Percentiles rank a stretch among this genome's conserved stretches.
These are phyloP conservation scores for Fusarium burgessii DNA, from an alignment of 2,329 filamentous ascomycete species.

Conservation along the genomic window DNA sequence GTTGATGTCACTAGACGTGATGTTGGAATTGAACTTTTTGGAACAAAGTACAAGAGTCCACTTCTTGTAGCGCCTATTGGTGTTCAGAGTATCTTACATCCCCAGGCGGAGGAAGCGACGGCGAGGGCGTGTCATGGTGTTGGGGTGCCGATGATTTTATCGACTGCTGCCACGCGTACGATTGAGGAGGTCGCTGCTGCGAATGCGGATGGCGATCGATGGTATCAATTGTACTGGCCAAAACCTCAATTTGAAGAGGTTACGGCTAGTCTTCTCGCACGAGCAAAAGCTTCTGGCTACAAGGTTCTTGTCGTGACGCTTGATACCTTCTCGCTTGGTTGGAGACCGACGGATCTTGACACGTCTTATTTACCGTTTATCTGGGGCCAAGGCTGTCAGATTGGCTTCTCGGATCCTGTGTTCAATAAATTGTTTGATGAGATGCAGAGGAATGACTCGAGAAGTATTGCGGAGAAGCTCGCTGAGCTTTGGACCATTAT, in stretches of 20 bases:
- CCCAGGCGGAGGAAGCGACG: conserved; percentile 72
- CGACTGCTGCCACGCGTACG: conserved; percentile 70
- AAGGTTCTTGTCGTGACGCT: conserved; percentile 77
- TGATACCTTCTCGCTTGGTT: conserved; percentile 76
- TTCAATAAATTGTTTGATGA: conserved; percentile 56
- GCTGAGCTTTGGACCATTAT: conserved; percentile 37
- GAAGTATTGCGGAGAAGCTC: conserved; percentile 20
- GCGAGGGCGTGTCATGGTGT: conserved; percentile 71
- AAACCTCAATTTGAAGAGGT: conserved; percentile 72
- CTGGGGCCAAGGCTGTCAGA: conserved; percentile 67
- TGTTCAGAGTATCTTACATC: conserved; percentile 75
- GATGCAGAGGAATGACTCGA: conserved; percentile 32
- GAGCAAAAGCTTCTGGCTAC: conserved; percentile 72
- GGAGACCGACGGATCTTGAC: conserved; percentile 77
- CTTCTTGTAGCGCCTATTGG: conserved; percentile 76
- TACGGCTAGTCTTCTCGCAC: conserved; percentile 70
- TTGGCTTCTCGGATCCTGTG: conserved; percentile 75
- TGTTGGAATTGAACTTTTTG: conserved; percentile 65
- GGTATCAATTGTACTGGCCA: conserved; percentile 79
- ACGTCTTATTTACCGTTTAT: conserved; percentile 71
- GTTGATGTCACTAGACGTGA: conserved; percentile 58
- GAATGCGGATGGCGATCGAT: conserved; percentile 68
- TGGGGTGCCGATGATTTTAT: conserved; percentile 74
- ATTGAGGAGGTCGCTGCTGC: conserved; percentile 75
- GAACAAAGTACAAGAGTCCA: conserved; percentile 57